Evolutionary conservation across 345 rosid genomes (phyloP).

Genomic region (Gossypium turneri): DNA sequence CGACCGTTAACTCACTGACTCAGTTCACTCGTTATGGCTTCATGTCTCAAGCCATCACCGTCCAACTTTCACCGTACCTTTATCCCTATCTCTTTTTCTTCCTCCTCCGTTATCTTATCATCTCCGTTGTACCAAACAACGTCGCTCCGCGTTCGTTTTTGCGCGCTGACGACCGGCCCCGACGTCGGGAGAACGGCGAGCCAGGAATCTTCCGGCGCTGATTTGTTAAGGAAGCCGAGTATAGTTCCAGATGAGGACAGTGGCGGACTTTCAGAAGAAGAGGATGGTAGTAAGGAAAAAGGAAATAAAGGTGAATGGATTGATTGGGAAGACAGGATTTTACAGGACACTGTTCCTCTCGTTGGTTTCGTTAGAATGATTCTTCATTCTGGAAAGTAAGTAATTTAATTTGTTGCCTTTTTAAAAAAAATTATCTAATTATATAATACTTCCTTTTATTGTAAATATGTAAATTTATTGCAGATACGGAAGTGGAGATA

Average conservation of each 20-base stretch:
- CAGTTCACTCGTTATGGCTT: constrained; percentile 31
- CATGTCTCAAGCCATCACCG: constrained; percentile 36
- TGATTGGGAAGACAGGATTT: constrained; percentile 83
- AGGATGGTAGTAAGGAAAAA: constrained; percentile 29
- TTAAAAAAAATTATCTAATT: background rate
- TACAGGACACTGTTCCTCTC: constrained; percentile 89
- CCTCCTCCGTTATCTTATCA: constrained; percentile 44
- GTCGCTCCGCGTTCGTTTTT: constrained; percentile 27
- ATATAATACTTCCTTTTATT: background rate
- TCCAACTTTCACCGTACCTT: constrained; percentile 29
- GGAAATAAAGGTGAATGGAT: constrained; percentile 32
- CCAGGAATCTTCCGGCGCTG: constrained; percentile 40
- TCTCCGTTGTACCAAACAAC: constrained; percentile 31
- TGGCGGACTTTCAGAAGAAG: constrained; percentile 34
- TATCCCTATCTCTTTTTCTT: constrained; percentile 26
- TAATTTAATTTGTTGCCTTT: background rate
- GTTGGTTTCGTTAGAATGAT: constrained; percentile 89
- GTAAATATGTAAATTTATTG: constrained; percentile 14
- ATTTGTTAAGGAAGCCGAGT: constrained; percentile 42
- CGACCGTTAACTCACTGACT: constrained; percentile 7
- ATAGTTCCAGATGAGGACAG: constrained; percentile 29
- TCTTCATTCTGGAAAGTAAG: constrained; percentile 81
- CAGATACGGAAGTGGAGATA: constrained; percentile 74
- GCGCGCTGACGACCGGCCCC: constrained; percentile 52
- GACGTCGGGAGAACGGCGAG: constrained; percentile 33